Conservation (phyloP, 306 rosid genomes). For the Prosopis cineraria region DNA sequence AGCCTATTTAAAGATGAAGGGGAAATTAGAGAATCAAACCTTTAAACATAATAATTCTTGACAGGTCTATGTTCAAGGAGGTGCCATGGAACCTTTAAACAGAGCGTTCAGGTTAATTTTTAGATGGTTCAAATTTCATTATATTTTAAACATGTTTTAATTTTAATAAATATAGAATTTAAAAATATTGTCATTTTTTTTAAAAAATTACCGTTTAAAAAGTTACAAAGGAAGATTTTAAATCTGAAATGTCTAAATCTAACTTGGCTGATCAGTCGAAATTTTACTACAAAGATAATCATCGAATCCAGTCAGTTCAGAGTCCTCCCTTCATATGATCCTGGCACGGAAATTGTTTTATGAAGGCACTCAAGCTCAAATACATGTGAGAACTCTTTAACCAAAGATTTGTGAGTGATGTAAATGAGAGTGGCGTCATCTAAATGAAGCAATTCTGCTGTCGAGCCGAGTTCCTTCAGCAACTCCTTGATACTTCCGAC, state of each 20-base stretch:
- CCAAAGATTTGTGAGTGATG: constrained; percentile 43
- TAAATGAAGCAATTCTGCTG: background rate
- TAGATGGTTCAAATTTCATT: too few species aligned
- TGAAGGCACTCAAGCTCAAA: constrained; percentile 46
- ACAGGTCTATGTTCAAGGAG: too few species aligned
- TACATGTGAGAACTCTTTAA: constrained; percentile 55
- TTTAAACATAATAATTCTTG: too few species aligned
- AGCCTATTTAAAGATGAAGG: too few species aligned
- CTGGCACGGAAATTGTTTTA: constrained; percentile 30
- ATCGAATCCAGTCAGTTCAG: background rate
- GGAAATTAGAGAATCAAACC: too few species aligned
- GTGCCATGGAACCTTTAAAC: too few species aligned
- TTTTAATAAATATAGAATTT: too few species aligned
- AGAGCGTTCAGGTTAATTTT: too few species aligned
- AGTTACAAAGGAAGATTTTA: background rate
- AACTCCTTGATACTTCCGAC: constrained; percentile 51
- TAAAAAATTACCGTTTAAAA: too few species aligned
- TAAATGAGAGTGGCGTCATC: constrained; percentile 33
- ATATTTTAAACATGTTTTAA: too few species aligned
- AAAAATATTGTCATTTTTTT: too few species aligned
- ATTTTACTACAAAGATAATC: too few species aligned
- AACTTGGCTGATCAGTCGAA: background rate
- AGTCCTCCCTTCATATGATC: background rate
- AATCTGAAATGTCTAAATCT: background rate
- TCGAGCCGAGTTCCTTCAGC: constrained; percentile 26